Evolutionary conservation across 2,329 filamentous ascomycete species (phyloP), one percentile per base, ranked within the genome.

Genomic region (Cladosporium halotolerans): DNA sequence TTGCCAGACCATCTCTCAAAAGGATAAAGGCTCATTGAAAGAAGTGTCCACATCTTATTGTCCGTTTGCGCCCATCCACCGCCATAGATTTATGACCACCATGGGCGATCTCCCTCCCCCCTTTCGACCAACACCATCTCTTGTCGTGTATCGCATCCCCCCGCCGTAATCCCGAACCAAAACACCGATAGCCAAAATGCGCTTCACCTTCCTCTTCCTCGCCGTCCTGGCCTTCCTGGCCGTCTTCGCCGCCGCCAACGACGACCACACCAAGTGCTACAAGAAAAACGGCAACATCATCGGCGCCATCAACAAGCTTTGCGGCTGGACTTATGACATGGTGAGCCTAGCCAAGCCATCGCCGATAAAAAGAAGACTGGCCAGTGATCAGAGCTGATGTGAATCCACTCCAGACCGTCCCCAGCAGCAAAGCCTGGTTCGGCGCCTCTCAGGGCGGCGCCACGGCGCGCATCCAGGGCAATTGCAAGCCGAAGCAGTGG

Each of bases 401-500:
- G 33, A 34, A 9, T 34, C 14, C 16, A n/a, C 41, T 6, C 32
- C 11, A 44, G 41, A 45, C 42, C n/a, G 42, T 45, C 9, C 42
- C 42, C 11, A 45, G 42, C 23, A n/a, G 9, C 23, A 45, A 32
- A 9, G 42, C 42, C 8, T 14, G n/a, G n/a, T n/a, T 32, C 9
- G 42, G 42, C 23, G 42, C 18, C 11, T 9, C 14, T 3, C 36
- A 55, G 11, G 59, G 57, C 36, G 40, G 16, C 10, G 23, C 49
- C 11, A 41, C 39, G 28, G 56, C 54, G 32, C 48, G 38, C 11
- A 57, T 63, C 33, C 48, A 33, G 3, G 60, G 58, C 11, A 45
- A 46, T 9, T 63, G 61, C 46, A 33, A 18, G 13, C 58, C 61
- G 40, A 39, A 45, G 49, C 56, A 60, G 41, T 63, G 59, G 58